Conservation (phyloP, 441 rosid species). For the Omphalea diandra region DNA sequence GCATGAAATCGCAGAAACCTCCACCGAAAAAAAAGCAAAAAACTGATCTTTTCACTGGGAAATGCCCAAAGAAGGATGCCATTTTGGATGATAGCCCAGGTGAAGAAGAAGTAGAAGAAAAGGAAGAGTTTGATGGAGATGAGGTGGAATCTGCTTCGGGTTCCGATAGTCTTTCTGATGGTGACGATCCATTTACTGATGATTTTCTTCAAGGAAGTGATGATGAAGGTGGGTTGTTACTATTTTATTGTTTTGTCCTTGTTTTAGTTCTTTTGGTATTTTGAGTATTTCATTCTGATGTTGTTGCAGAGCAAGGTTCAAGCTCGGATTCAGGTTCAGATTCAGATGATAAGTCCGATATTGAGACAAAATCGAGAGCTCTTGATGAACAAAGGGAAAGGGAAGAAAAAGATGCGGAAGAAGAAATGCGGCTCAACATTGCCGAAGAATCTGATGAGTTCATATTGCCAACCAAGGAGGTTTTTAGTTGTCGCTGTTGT, state of each 20-base stretch:
- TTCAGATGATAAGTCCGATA: constrained; percentile 62
- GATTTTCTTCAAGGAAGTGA: constrained; percentile 70
- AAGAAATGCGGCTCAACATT: constrained; percentile 71
- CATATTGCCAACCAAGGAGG: constrained; percentile 79
- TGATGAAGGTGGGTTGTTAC: constrained; percentile 42
- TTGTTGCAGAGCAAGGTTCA: constrained; percentile 34
- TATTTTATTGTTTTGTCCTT: neutral
- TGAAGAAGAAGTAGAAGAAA: constrained; percentile 41
- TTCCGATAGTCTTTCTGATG: constrained; percentile 66
- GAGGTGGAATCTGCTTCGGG: constrained; percentile 46
- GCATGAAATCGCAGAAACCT: constrained; percentile 39
- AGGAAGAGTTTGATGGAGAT: constrained; percentile 33
- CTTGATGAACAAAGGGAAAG: constrained; percentile 52
- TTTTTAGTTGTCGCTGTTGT: constrained; percentile 11
- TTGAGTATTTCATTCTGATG: constrained; percentile 2
- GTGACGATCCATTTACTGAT: constrained; percentile 54
- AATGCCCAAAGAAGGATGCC: constrained; percentile 33
- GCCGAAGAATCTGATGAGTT: constrained; percentile 81
- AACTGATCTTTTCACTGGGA: constrained; percentile 36
- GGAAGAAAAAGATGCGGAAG: constrained; percentile 58
- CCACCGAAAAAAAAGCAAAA: constrained; percentile 58
- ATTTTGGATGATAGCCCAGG: constrained; percentile 38
- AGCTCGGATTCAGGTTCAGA: constrained; percentile 48
- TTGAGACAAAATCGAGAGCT: constrained; percentile 58
- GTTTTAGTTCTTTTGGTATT: neutral